A percentile compares a stretch with the other conserved stretches of the same genome.
These are phyloP conservation scores for Tritrichomonas foetus DNA, from an alignment of 208 protist genomes.

Conservation along the genomic window DNA sequence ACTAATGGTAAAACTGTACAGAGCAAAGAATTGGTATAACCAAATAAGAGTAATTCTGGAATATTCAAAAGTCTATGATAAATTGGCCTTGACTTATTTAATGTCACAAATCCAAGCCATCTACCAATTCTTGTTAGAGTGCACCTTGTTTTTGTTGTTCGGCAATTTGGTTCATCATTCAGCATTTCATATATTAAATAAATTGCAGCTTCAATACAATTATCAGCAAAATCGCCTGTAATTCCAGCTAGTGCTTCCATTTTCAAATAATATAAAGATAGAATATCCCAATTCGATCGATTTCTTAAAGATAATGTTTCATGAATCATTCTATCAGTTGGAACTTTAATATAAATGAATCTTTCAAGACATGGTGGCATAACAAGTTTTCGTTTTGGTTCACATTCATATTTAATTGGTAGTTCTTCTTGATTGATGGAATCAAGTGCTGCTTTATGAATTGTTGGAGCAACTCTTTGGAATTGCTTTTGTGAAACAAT, in stretches of 20 bases:
- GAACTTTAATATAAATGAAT: background rate
- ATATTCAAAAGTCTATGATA: background rate
- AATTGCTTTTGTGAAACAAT: background rate
- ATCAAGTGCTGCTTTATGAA: background rate
- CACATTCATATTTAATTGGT: background rate
- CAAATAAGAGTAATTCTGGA: background rate
- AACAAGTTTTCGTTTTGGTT: background rate
- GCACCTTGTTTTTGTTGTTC: background rate
- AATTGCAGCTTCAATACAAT: slow-evolving; percentile 19
- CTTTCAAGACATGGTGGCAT: background rate
- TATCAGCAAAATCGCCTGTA: background rate
- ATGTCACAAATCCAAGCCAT: background rate
- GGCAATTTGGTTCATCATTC: background rate
- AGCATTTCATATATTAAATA: background rate
- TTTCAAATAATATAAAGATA: too few species aligned
- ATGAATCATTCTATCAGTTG: background rate
- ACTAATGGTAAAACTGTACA: background rate
- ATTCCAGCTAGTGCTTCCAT: too few species aligned
- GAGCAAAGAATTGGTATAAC: background rate
- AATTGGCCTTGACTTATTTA: background rate
- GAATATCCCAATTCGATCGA: too few species aligned
- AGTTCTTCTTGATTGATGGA: background rate
- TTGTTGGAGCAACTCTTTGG: background rate
- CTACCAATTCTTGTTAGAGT: background rate
- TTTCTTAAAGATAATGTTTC: background rate